Evolutionary conservation across 257 asterid genomes (phyloP), one percentile per base, ranked within the genome.

Genomic region (Sherardia arvensis): DNA sequence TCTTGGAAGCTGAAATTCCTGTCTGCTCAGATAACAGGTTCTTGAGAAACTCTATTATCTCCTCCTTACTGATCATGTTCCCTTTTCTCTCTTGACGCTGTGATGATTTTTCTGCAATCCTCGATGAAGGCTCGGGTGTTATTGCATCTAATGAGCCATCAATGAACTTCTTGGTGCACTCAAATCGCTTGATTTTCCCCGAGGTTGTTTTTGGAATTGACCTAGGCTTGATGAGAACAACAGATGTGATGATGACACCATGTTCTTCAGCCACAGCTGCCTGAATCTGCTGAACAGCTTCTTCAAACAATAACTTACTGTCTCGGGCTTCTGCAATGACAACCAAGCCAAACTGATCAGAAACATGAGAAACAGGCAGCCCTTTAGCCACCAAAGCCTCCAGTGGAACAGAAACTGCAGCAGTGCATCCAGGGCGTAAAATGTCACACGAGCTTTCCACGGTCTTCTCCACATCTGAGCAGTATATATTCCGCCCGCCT

Each of bases 381-480:
- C 87, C 88, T 70, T 84, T 86, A 3, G 80, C 67, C 57, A 66
- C 26, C 21, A 86, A 76, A 40, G 62, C 67, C 64, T 86, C 95
- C 53, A 66, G 71, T 2, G 83, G 88, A 74, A 86, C 80, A 28
- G 85, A 83, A 70, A 86, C 70, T 20, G 76, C 91, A 64, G 91
- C 91, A 62, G 82, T 80, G 30, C 91, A 86, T 5, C 91, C 95
- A 5, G 91, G 95, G 1, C 91, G 86, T 26, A 86, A 27, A 14
- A 80, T 68, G n/a, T 78, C 80, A 22, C 83, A 76, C 10, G 85
- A 74, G 59, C 65, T 73, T 72, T 86, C 95, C 15, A 82, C 88
- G 11, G 95, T 82, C 62, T 82, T 84, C 68, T 86, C 95, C 27
- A 86, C 65, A 62, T 86, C 91, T 0, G 89, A 68, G 45, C 87